Evolutionary conservation across 805 yeast species (phyloP).

Genomic region (Candida silvicultrix): DNA sequence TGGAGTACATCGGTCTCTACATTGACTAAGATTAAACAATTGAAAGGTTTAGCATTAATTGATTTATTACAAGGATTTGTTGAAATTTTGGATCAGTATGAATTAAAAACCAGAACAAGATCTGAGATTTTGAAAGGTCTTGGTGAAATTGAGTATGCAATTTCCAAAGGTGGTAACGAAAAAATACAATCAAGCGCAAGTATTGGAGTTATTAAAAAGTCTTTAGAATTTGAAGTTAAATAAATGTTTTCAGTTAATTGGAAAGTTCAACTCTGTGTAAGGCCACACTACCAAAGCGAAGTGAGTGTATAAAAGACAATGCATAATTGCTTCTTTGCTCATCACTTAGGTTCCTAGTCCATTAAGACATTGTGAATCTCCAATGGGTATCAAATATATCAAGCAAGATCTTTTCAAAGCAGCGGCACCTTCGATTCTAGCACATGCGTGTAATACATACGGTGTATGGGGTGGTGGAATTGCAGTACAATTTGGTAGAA

Average conservation of each 20-base stretch:
- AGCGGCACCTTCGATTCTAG: conserved; percentile 39
- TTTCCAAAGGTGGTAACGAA: conserved; percentile 89
- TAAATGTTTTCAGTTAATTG: no score
- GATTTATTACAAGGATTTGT: conserved; percentile 78
- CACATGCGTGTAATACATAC: conserved; percentile 75
- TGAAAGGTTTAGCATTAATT: conserved; percentile 83
- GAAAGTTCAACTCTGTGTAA: no score
- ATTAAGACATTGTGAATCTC: no score
- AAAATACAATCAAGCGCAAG: conserved; percentile 86
- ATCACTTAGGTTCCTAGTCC: no score
- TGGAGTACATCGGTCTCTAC: conserved; percentile 76
- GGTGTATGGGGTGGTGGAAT: conserved; percentile 88
- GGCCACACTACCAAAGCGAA: no score
- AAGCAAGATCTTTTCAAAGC: conserved; percentile 51
- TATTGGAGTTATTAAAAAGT: conserved; percentile 72
- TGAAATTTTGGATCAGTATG: conserved; percentile 61
- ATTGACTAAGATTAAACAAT: conserved; percentile 54
- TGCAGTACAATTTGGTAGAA: conserved; percentile 48
- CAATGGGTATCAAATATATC: conserved; percentile 30
- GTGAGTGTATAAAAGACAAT: no score
- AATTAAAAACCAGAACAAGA: conserved; percentile 57
- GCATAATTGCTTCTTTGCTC: no score
- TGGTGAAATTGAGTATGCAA: conserved; percentile 85
- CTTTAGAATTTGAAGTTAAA: conserved; percentile 29
- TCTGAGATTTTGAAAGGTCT: conserved; percentile 61